Evolutionary conservation across 805 yeast species (phyloP), one percentile per base, ranked within the genome.

Genomic region (Candida oleophila): DNA sequence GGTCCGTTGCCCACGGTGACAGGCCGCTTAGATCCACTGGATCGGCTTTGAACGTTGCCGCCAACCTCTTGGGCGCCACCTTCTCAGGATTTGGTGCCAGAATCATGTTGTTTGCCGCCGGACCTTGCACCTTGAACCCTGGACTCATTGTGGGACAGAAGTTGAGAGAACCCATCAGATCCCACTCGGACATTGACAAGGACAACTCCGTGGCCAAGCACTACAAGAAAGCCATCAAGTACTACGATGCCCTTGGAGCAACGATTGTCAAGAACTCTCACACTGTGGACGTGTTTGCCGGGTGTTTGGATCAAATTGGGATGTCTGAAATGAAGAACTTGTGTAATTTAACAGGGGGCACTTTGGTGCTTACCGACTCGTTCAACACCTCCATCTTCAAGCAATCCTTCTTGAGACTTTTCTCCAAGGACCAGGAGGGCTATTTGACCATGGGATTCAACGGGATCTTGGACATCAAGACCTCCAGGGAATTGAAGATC

Each of bases 231-330:
- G 95, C 97, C 8, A 79, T 78, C 56, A 85, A 88, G 65, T 90
- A 82, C 61, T 91, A 90, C 66, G 91, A 87, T 51, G 71, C 75
- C 34, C 64, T 91, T 41, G 86, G 95, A 34, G 77, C 80, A 38
- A 85, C 83, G 54, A 66, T 65, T 1, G 88, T 88, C 33, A 80
- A 92, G 41, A 76, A 77, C 55, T 87, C 89, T 14, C 96, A 89
- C 60, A 81, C 92, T 22, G 83, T 91, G 49, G 97, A 91, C 66
- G 81, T 91, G 41, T 90, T 88, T 68, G 96, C 96, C 25, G 97
- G 97, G 51, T 88, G 96, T 71, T 89, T 89, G 65, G 98, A 91
- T 71, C 98, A 91, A 76, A 85, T 90, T 49, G 98, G 98, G 63
- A 80, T 91, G 74, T 83, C 83, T 57, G 98, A 91, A 72, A 91